Conservation (phyloP, 768 basidiomycete species). For the Kwoniella bestiolae region DNA sequence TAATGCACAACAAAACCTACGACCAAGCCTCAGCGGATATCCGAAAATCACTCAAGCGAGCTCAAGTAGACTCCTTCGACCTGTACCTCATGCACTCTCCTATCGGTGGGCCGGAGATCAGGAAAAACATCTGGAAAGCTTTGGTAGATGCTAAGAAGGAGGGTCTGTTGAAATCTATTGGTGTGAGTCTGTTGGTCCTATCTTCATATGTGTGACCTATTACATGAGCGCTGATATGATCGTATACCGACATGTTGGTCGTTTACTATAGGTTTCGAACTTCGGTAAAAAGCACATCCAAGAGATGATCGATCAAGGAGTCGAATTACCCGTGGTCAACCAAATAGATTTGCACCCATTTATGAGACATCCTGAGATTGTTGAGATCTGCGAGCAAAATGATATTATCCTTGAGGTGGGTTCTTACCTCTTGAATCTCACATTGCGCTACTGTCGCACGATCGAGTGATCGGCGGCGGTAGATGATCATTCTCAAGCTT, state of each 20-base stretch:
- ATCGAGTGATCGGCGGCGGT: too few species aligned
- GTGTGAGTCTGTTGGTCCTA: conserved; percentile 60
- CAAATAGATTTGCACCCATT: conserved; percentile 71
- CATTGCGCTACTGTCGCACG: too few species aligned
- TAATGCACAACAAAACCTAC: conserved; percentile 66
- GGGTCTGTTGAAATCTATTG: conserved; percentile 67
- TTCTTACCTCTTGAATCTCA: too few species aligned
- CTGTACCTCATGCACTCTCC: conserved; percentile 75
- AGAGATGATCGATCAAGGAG: conserved; percentile 62
- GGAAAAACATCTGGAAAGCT: conserved; percentile 70
- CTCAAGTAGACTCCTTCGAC: conserved; percentile 67
- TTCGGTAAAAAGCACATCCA: conserved; percentile 66
- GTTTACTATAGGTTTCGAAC: conserved; percentile 45
- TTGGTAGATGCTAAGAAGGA: conserved; percentile 68
- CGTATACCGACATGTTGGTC: too few species aligned
- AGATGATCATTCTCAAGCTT: too few species aligned
- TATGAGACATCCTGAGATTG: conserved; percentile 69
- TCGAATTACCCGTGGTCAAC: conserved; percentile 66
- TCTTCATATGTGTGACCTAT: too few species aligned
- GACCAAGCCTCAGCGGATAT: conserved; percentile 62
- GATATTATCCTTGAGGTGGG: conserved; percentile 69
- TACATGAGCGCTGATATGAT: too few species aligned
- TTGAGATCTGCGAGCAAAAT: conserved; percentile 65
- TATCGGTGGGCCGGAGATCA: conserved; percentile 65
- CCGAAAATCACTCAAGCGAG: conserved; percentile 63